Percentiles rank a stretch among this genome's conserved stretches.
Conservation (phyloP, 108 stramenopile species). For the Skeletonema potamos region DNA sequence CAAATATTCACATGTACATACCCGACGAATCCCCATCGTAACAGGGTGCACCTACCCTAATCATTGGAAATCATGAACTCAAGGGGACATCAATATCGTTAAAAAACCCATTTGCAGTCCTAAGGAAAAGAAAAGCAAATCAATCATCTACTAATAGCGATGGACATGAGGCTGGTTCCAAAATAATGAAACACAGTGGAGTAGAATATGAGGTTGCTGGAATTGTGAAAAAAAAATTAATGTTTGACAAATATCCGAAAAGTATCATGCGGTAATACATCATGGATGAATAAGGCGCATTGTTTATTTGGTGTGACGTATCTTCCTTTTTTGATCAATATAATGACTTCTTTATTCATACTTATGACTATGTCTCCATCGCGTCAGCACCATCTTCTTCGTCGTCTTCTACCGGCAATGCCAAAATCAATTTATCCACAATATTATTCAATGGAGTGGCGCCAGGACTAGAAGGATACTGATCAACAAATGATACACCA, state of each 20-base stretch:
- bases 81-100: conserved; percentile 56
- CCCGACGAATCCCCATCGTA: conserved; percentile 5
- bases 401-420: conserved; percentile 76
- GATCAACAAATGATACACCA: conserved; percentile 78
- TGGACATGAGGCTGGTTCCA: not conserved
- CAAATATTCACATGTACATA: not conserved
- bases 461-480: conserved; percentile 53
- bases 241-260: conserved; percentile 78
- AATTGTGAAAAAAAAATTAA: conserved; percentile 63
- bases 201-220: conserved; percentile 61
- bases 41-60: conserved; percentile 59
- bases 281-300: not conserved
- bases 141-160: conserved; percentile 4
- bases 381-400: conserved; percentile 18
- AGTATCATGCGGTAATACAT: conserved; percentile 63
- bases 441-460: conserved; percentile 61
- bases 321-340: not conserved
- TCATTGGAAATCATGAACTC: conserved; percentile 68
- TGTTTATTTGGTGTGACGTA: too few relatives aligned
- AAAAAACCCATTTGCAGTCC: conserved; percentile 71
- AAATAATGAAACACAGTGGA: conserved; percentile 11
- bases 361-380: not conserved
- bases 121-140: conserved; percentile 43
- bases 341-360: not conserved
- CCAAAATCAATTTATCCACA: conserved; percentile 51